phyloP scores from a whole-genome alignment of 306 rosid species.

The Alnus rubra region DNA sequence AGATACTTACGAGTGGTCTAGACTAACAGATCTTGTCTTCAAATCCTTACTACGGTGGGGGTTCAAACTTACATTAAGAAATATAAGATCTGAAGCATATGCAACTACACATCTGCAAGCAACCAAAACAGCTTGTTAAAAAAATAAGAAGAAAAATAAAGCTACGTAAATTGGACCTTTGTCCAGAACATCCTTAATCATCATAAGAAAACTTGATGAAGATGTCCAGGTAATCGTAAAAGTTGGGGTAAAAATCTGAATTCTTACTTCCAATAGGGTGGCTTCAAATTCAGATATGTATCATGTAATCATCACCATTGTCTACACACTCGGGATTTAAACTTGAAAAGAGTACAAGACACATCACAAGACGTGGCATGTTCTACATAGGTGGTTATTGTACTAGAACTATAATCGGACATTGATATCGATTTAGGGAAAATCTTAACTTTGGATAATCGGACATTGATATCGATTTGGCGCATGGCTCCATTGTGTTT shows the following conservation, averaged over 20 bases:
- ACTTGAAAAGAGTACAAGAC: neutral
- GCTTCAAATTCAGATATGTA: neutral
- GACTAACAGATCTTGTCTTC: conserved; percentile 68
- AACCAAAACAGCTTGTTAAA: conserved; percentile 4
- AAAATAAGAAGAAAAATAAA: conserved; percentile 8
- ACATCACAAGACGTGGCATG: neutral
- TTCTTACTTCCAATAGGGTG: too few species aligned
- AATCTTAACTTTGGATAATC: too few species aligned
- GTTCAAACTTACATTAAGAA: conserved; percentile 69
- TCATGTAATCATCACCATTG: neutral
- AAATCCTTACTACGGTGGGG: conserved; percentile 73
- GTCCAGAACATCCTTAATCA: neutral
- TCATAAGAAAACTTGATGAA: neutral
- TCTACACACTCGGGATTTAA: neutral
- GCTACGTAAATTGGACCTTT: neutral
- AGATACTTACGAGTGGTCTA: conserved; percentile 90
- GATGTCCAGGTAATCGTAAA: neutral
- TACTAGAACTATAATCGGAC: neutral
- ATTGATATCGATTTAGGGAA: too few species aligned
- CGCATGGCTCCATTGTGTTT: too few species aligned
- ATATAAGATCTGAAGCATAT: conserved; percentile 81
- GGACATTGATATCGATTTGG: too few species aligned
- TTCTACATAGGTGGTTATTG: neutral
- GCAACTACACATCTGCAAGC: conserved; percentile 89
- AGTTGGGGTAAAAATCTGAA: neutral